phyloP scores from a whole-genome alignment of 2,329 filamentous ascomycete genomes.

The Pseudogymnoascus sp. region DNA sequence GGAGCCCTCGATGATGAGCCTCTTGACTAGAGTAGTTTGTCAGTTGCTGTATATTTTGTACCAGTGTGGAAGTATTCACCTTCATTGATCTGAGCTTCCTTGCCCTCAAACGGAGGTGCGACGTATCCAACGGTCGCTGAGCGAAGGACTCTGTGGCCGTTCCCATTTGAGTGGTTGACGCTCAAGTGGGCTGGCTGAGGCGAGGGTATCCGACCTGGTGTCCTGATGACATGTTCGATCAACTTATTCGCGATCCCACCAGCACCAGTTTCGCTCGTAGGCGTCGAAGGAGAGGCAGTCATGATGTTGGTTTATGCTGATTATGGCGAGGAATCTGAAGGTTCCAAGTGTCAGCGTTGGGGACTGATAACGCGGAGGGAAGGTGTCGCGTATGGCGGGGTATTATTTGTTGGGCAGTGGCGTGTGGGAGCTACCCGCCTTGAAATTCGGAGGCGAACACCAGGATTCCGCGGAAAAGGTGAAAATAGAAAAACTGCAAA shows the following conservation, averaged over 20 bases:
- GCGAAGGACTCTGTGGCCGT: constrained; percentile 67
- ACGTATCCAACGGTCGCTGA: constrained; percentile 92
- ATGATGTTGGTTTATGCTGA: neutral
- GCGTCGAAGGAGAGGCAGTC: neutral
- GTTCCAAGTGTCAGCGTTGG: constrained; percentile 17
- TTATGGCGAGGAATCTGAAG: constrained; percentile 11
- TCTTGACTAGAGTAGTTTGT: constrained; percentile 54
- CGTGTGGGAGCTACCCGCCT: neutral
- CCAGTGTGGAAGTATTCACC: constrained; percentile 10
- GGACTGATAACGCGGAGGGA: neutral
- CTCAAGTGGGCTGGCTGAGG: constrained; percentile 82
- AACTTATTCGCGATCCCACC: constrained; percentile 16
- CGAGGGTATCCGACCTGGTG: constrained; percentile 47
- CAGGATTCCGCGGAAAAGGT: neutral
- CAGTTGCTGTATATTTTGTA: neutral
- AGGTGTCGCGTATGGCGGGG: neutral
- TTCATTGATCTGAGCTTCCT: constrained; percentile 70
- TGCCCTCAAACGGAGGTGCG: constrained; percentile 88
- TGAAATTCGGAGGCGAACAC: neutral
- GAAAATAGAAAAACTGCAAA: neutral
- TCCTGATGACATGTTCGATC: constrained; percentile 23
- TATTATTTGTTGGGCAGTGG: neutral
- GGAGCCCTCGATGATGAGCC: constrained; percentile 65
- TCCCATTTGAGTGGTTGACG: constrained; percentile 36
- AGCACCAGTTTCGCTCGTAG: neutral